These are phyloP conservation scores for Sphagnum magellanicum DNA, from an alignment of 228 moss, liverwort and hornwort genomes.

Conservation along the genomic window DNA sequence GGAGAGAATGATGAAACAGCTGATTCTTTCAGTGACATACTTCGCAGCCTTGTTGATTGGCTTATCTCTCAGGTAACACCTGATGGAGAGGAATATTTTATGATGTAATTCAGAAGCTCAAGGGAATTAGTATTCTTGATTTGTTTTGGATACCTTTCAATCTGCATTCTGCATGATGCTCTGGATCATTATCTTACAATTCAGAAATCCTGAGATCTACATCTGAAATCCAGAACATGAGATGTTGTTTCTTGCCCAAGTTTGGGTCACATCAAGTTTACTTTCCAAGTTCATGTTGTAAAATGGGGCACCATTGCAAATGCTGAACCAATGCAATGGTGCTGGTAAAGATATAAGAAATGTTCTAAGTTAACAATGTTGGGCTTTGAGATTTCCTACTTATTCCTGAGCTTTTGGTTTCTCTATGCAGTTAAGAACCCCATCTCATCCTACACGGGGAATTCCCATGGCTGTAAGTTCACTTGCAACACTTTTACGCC, in stretches of 20 bases:
- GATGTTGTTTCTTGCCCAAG: not conserved
- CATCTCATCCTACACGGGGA: conserved; percentile 66
- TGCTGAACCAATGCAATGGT: too few species aligned
- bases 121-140: not conserved
- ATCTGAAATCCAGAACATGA: not conserved
- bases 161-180: too few species aligned
- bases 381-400: not conserved
- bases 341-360: too few species aligned
- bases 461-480: conserved; percentile 81
- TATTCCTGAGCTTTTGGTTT: not conserved
- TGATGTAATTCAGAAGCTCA: not conserved
- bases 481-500: conserved; percentile 78
- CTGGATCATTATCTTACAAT: too few species aligned
- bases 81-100: not conserved
- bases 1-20: conserved; percentile 26
- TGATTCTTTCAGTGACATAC: conserved; percentile 46
- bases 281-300: not conserved
- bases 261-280: too few species aligned
- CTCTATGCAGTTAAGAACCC: conserved; percentile 49
- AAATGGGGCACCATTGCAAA: not conserved
- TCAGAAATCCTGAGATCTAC: too few species aligned
- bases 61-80: conserved; percentile 52
- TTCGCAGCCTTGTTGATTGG: conserved; percentile 71
- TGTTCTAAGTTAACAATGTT: not conserved
- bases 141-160: too few species aligned